Evolutionary conservation across 495 filamentous ascomycete species (phyloP).

Genomic region (Penicillium coprophilum): DNA sequence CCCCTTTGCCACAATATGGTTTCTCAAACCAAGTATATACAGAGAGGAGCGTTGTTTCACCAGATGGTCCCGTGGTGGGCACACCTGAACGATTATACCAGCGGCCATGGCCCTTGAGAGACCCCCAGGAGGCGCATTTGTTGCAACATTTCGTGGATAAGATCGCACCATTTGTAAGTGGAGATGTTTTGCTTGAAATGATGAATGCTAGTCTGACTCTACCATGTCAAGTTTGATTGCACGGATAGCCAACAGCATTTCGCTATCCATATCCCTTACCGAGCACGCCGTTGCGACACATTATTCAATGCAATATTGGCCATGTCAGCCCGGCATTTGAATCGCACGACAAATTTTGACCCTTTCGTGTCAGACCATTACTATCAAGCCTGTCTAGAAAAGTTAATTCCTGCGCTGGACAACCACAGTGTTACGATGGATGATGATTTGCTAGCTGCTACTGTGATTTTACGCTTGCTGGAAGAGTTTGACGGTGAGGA

Average conservation of each 20-base stretch:
- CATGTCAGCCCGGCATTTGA: constrained; percentile 55
- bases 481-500: constrained; percentile 60
- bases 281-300: constrained; percentile 49
- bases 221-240: constrained; percentile 51
- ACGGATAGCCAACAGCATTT: constrained; percentile 58
- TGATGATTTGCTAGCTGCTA: constrained; percentile 59
- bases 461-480: constrained; percentile 59
- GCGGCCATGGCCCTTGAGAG: constrained; percentile 25
- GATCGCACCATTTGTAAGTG: constrained; percentile 26
- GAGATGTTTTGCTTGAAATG: background rate
- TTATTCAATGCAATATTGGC: constrained; percentile 60
- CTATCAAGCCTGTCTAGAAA: constrained; percentile 49
- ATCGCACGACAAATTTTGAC: constrained; percentile 47
- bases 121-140: constrained; percentile 23
- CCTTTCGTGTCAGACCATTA: constrained; percentile 48
- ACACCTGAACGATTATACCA: background rate
- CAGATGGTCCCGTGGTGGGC: background rate
- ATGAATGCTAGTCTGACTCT: background rate
- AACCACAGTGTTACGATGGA: constrained; percentile 49
- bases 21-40: background rate
- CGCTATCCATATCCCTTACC: constrained; percentile 50
- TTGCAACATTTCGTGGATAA: constrained; percentile 28
- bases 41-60: background rate
- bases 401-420: constrained; percentile 50
- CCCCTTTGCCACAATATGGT: background rate